These are phyloP conservation scores for Botrytis hyacinthi DNA, from an alignment of 2,329 filamentous ascomycete species.

Conservation along the genomic window DNA sequence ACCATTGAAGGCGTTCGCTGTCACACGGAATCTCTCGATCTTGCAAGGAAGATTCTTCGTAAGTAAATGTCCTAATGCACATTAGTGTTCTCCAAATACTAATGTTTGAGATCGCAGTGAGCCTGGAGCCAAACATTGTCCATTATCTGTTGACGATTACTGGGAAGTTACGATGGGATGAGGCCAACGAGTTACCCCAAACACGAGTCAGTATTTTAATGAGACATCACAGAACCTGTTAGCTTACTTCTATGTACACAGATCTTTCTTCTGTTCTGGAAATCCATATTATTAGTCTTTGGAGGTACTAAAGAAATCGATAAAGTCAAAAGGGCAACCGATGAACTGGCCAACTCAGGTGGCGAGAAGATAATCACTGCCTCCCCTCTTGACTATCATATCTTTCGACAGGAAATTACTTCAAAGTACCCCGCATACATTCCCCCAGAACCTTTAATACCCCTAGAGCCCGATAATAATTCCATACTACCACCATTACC, in stretches of 20 bases:
- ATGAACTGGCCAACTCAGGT: constrained; percentile 49
- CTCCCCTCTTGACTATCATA: constrained; percentile 91
- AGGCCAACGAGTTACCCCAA: constrained; percentile 59
- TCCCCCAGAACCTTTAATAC: constrained; percentile 77
- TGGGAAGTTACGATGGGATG: constrained; percentile 71
- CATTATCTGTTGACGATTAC: constrained; percentile 69
- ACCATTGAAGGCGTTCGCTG: constrained; percentile 56
- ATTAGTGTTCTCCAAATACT: constrained; percentile 24
- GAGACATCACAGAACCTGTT: not conserved
- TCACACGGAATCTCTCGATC: constrained; percentile 48
- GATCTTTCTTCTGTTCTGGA: constrained; percentile 87
- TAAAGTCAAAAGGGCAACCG: constrained; percentile 69
- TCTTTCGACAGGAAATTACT: constrained; percentile 93
- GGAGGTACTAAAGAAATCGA: constrained; percentile 74
- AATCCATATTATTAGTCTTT: constrained; percentile 81
- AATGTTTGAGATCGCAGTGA: constrained; percentile 40
- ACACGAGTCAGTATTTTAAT: constrained; percentile 53
- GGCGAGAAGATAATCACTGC: constrained; percentile 76
- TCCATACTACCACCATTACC: constrained; percentile 84
- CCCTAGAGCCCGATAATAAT: constrained; percentile 85
- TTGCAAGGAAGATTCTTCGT: constrained; percentile 46
- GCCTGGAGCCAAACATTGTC: constrained; percentile 65
- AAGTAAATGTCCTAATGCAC: constrained; percentile 36
- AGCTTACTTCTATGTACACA: constrained; percentile 40
- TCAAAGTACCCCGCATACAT: constrained; percentile 98